Percentiles rank a stretch among this genome's conserved stretches.
phyloP scores from a whole-genome alignment of 2,329 filamentous ascomycete genomes.

The Cordyceps cateniannulata region DNA sequence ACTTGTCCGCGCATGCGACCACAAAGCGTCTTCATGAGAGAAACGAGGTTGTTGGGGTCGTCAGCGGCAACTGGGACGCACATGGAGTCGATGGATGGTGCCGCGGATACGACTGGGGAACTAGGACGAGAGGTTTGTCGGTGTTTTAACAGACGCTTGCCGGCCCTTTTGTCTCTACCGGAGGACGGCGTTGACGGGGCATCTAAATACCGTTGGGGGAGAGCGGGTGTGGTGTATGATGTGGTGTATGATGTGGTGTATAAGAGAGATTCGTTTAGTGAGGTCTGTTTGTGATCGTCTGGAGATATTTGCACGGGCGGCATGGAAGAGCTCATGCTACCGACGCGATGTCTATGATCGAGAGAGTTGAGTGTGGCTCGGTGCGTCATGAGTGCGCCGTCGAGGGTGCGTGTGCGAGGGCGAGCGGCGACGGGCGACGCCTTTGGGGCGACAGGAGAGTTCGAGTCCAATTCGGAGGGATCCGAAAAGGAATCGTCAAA shows the following conservation, averaged over 20 bases:
- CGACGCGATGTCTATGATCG: constrained; percentile 57
- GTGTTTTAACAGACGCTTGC: constrained; percentile 46
- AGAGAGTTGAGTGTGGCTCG: constrained; percentile 28
- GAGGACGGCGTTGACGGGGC: constrained; percentile 24
- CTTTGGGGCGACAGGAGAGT: constrained; percentile 23
- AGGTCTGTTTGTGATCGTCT: constrained; percentile 37
- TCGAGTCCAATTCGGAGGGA: constrained; percentile 42
- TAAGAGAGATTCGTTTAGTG: constrained; percentile 30
- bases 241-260: too few relatives aligned
- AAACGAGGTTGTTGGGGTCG: constrained; percentile 65
- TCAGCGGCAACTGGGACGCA: constrained; percentile 54
- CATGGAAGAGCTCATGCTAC: constrained; percentile 60
- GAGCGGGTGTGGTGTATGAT: constrained; percentile 33
- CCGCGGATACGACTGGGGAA: constrained; percentile 47
- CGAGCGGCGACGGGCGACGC: constrained; percentile 33
- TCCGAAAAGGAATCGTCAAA: constrained; percentile 51
- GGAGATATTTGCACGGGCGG: constrained; percentile 43
- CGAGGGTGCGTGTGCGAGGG: constrained; percentile 53
- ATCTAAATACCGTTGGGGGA: constrained; percentile 24
- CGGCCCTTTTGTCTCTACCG: constrained; percentile 38
- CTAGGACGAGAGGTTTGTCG: constrained; percentile 49
- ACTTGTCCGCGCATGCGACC: constrained; percentile 75
- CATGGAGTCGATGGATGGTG: constrained; percentile 54
- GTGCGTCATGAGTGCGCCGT: constrained; percentile 46
- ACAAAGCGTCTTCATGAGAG: constrained; percentile 70